A percentile compares a stretch with the other conserved stretches of the same genome.
Conservation (phyloP, 176 grass and related monocot genomes). For the Cymbopogon citratus region DNA sequence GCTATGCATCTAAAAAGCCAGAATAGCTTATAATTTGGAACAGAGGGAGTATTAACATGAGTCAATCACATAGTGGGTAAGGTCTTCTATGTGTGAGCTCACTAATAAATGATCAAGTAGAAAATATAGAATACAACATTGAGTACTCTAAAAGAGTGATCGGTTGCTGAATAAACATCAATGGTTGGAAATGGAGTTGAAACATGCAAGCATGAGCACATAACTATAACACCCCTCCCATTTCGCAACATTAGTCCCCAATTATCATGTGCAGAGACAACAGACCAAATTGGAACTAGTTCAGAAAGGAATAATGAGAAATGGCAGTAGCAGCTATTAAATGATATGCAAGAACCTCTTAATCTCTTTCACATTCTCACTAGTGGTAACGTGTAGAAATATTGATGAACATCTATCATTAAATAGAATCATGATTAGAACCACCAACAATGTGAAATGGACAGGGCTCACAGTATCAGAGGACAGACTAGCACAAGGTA, state of each 20-base stretch:
- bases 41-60: background rate
- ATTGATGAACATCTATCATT: background rate
- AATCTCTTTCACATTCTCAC: background rate
- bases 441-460: background rate
- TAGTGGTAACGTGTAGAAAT: background rate
- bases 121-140: constrained; percentile 6
- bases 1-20: background rate
- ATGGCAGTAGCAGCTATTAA: background rate
- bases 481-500: background rate
- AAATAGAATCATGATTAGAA: background rate
- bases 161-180: background rate
- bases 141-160: background rate
- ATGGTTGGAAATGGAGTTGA: background rate
- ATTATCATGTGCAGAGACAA: background rate
- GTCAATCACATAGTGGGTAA: too few relatives aligned
- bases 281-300: background rate
- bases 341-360: background rate
- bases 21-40: background rate
- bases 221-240: background rate
- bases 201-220: background rate
- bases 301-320: background rate
- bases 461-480: background rate
- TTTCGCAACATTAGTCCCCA: background rate
- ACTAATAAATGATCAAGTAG: background rate
- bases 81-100: background rate